Conservation (phyloP, 352 stramenopile genomes). For the Pythium dissotocum region DNA sequence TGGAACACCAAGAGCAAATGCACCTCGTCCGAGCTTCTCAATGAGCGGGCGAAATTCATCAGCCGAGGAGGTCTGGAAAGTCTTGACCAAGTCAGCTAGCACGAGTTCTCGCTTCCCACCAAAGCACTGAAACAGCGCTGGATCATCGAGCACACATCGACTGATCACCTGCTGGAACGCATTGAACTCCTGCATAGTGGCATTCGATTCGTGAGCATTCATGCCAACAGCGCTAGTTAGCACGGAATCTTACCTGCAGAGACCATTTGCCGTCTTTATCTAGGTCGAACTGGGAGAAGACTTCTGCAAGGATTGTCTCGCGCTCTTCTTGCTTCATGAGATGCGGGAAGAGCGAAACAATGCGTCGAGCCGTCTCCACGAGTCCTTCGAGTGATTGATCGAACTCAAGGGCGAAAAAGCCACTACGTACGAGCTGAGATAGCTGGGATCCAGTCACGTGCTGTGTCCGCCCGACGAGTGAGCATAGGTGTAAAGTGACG, state of each 20-base stretch:
- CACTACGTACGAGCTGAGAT: constrained; percentile 30
- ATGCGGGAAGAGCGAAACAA: constrained; percentile 22
- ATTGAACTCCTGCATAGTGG: constrained; percentile 51
- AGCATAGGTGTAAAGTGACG: too few species aligned
- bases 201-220: too few species aligned
- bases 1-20: neutral
- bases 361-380: constrained; percentile 27
- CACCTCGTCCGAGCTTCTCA: constrained; percentile 44
- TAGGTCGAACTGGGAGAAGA: constrained; percentile 49
- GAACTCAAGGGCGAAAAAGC: constrained; percentile 41
- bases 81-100: constrained; percentile 36
- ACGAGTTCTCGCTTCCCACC: constrained; percentile 27
- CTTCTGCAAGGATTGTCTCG: constrained; percentile 33
- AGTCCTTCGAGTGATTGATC: constrained; percentile 42
- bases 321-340: constrained; percentile 48
- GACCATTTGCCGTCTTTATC: constrained; percentile 42
- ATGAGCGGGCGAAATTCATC: constrained; percentile 39
- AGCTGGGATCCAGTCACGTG: constrained; percentile 19
- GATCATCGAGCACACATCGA: constrained; percentile 42
- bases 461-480: constrained; percentile 5
- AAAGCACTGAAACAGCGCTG: constrained; percentile 44
- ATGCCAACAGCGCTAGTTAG: too few species aligned
- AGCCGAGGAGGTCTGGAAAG: constrained; percentile 41
- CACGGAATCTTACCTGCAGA: constrained; percentile 31
- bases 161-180: constrained; percentile 50